Base-by-base conservation (phyloP, 352 stramenopile species). In the Phytopythium cucurbitacearum region DNA sequence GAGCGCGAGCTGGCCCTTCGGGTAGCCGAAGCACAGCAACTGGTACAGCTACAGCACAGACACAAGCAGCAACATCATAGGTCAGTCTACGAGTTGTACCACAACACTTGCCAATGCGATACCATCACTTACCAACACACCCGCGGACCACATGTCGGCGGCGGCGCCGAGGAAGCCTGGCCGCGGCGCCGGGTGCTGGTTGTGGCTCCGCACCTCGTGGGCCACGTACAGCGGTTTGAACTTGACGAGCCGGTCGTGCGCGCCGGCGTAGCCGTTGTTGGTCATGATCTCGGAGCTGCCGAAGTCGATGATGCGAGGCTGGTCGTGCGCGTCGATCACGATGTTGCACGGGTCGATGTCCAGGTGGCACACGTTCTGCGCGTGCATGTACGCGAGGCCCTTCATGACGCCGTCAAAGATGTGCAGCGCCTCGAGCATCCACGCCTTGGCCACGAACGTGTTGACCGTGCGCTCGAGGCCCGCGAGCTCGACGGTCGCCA, bases 311-410 rank as follows among this genome's bases (percentile, higher is more conserved):
- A 94, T 66, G 15, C 80, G 73, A 40, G 80, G 73, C 8, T 71
- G 79, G 21, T 63, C 62, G 6, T 67, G 58, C 0, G 47, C 32
- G 42, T 94, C 80, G 11, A 94, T 81, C 15, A 91, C 78, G 15
- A 94, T 62, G 59, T 91, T 91, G 65, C 76, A 86, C 51, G 79
- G 79, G 44, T 94, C 81, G 9, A 94, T 65, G 44, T 94, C 83
- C 39, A 94, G 61, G 59, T 94, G 83, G 35, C 73, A 85, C 46
- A 94, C 80, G 56, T 86, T 81, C 58, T 82, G 67, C 4, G 79
- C 68, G 59, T 94, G 83, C 76, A 94, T 88, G 62, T 87, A 94
- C 16, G 75, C 67, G 13, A 94, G 67, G 7, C 79, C 80, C 13
- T 73, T 65, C 53, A 91, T 69, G 32, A 91, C 72, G 34, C 79